Conservation (phyloP, 2,329 filamentous ascomycete genomes). For the Thelonectria olida region DNA sequence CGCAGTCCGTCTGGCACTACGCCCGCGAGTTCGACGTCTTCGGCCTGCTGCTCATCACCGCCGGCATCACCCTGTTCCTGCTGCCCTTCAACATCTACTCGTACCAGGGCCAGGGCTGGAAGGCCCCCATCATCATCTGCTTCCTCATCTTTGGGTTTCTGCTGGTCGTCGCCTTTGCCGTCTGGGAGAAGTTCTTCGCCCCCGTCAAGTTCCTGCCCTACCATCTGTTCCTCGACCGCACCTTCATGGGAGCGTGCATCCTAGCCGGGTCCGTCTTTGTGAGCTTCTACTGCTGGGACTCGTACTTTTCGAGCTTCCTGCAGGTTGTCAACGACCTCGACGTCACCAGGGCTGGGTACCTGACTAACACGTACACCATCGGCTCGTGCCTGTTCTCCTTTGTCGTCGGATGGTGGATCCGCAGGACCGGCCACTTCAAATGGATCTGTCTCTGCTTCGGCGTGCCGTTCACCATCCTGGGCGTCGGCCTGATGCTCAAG, state of each 20-base stretch:
- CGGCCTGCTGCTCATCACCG: constrained; percentile 63
- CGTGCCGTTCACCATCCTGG: constrained; percentile 63
- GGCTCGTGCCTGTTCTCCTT: constrained; percentile 59
- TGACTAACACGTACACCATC: constrained; percentile 58
- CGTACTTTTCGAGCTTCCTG: constrained; percentile 62
- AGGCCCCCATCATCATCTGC: constrained; percentile 58
- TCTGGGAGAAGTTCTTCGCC: constrained; percentile 67
- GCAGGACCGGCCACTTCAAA: constrained; percentile 61
- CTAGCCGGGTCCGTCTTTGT: constrained; percentile 51
- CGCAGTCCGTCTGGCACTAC: constrained; percentile 60
- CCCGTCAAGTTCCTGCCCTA: constrained; percentile 67
- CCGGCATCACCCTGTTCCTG: constrained; percentile 66
- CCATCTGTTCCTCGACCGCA: constrained; percentile 58
- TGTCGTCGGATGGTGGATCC: constrained; percentile 59
- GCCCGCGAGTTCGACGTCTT: constrained; percentile 65
- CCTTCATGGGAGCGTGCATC: constrained; percentile 57
- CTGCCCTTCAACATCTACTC: constrained; percentile 68
- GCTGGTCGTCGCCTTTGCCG: constrained; percentile 62
- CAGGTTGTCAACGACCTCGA: constrained; percentile 60
- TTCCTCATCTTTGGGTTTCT: constrained; percentile 66
- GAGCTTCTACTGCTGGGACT: constrained; percentile 58
- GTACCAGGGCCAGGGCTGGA: constrained; percentile 55
- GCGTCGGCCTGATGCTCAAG: constrained; percentile 65
- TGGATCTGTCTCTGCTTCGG: constrained; percentile 61
- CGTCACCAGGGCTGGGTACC: constrained; percentile 59